A percentile compares a stretch with the other conserved stretches of the same genome.
Conservation (phyloP, 2,329 filamentous ascomycete genomes). For the Beauveria pseudobassiana region DNA sequence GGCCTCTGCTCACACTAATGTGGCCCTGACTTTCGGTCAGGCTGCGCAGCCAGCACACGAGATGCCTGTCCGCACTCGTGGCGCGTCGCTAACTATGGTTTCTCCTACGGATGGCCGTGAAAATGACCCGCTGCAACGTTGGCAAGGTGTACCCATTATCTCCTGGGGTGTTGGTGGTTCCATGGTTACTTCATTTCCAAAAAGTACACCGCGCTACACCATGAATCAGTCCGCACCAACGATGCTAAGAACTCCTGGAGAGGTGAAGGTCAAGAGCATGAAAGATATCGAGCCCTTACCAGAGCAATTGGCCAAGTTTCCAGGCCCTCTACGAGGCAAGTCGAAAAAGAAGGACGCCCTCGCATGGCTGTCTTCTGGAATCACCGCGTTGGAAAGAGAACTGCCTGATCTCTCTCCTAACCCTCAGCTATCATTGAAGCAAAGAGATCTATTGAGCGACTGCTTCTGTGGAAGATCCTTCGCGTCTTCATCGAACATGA, state of each 20-base stretch:
- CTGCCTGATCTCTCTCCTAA: slow-evolving; percentile 41
- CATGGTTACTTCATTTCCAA: slow-evolving; percentile 79
- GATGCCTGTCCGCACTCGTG: slow-evolving; percentile 24
- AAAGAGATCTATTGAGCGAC: slow-evolving; percentile 70
- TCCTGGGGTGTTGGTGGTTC: slow-evolving; percentile 82
- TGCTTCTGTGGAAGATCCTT: slow-evolving; percentile 82
- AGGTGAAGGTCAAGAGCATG: slow-evolving; percentile 68
- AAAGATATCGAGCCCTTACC: slow-evolving; percentile 66
- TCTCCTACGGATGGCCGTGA: slow-evolving; percentile 59
- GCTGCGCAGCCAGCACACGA: slow-evolving; percentile 16
- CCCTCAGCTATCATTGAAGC: slow-evolving; percentile 48
- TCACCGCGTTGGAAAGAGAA: slow-evolving; percentile 62
- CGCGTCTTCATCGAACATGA: slow-evolving; percentile 79
- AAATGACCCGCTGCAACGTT: slow-evolving; percentile 74
- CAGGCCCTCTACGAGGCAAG: slow-evolving; percentile 81
- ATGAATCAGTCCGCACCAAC: slow-evolving; percentile 65
- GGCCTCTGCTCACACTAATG: slow-evolving; percentile 43
- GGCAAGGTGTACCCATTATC: slow-evolving; percentile 84
- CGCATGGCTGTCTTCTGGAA: slow-evolving; percentile 70
- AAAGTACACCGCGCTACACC: slow-evolving; percentile 78
- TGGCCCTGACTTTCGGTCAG: slow-evolving; percentile 26
- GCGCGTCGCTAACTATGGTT: slow-evolving; percentile 47
- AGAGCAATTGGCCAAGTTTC: slow-evolving; percentile 72
- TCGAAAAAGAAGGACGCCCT: slow-evolving; percentile 92
- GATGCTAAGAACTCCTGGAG: slow-evolving; percentile 75